Evolutionary conservation across 2,329 filamentous ascomycete genomes (phyloP).

Genomic region (Passalora sequoiae): DNA sequence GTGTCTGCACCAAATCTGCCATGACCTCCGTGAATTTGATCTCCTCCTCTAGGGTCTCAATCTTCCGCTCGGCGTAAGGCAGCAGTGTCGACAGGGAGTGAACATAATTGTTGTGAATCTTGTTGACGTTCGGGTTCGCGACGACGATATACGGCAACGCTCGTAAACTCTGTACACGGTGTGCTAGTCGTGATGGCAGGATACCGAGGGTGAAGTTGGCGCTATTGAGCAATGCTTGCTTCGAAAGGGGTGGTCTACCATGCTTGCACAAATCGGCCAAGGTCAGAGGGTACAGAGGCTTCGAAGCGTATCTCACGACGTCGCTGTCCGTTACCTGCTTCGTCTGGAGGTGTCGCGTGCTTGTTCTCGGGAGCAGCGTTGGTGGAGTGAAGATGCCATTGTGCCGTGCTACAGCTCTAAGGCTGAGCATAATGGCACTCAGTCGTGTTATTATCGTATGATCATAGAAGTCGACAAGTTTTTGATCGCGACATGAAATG

Average conservation of each 20-base stretch:
- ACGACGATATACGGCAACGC: slow-evolving; percentile 97
- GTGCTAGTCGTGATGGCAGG: slow-evolving; percentile 84
- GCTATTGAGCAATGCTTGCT: slow-evolving; percentile 74
- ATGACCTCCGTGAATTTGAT: slow-evolving; percentile 87
- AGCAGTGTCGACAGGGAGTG: slow-evolving; percentile 87
- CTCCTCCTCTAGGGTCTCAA: slow-evolving; percentile 78
- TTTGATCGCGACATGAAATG: too few relatives aligned
- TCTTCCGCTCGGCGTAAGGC: slow-evolving; percentile 69
- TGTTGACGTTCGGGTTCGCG: slow-evolving; percentile 89
- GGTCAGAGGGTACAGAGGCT: slow-evolving; percentile 73
- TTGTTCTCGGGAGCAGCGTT: not conserved
- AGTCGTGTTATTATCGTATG: slow-evolving; percentile 9
- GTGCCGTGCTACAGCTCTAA: slow-evolving; percentile 25
- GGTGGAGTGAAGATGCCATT: slow-evolving; percentile 11
- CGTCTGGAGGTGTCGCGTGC: slow-evolving; percentile 34
- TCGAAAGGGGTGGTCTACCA: slow-evolving; percentile 78
- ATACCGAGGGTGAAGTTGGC: slow-evolving; percentile 94
- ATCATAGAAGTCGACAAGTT: slow-evolving; percentile 11
- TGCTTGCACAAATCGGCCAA: slow-evolving; percentile 84
- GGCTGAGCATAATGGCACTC: slow-evolving; percentile 27
- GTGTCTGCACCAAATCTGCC: slow-evolving; percentile 90
- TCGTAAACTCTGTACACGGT: slow-evolving; percentile 85
- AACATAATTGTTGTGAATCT: slow-evolving; percentile 94
- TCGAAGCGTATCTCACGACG: slow-evolving; percentile 70
- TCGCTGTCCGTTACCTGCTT: slow-evolving; percentile 60